Evolutionary conservation across 1,284 basidiomycete genomes (phyloP), one percentile per base, ranked within the genome.

Genomic region (Rhodofomes roseus): DNA sequence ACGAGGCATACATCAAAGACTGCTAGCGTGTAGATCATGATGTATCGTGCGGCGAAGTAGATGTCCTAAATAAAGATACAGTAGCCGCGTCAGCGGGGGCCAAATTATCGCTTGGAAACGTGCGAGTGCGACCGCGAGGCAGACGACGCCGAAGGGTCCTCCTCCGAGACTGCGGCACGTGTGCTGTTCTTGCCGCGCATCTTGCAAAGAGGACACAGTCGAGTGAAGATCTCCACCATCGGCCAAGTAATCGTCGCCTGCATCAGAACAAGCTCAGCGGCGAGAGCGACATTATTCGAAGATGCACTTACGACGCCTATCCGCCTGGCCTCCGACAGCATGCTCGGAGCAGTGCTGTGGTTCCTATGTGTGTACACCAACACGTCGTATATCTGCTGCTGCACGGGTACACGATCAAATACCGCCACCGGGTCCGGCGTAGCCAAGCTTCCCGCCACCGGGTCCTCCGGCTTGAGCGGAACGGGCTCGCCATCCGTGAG

Each of bases 231-330:
- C 70, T 89, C 87, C 7, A 82, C 79, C 84, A 89, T 89, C 5
- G 87, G 85, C 87, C 86, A 89, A 11, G 86, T 89, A 57, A 89
- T 80, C 22, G 77, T 77, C 40, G 84, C 79, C 87, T 89, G 63
- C 37, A 39, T 54, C 55, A 46, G 62, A 31, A 56, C 62, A 54
- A 62, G 62, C 39, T 20, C 48, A 48, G 57, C 57, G 55, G 37
- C 4, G 2, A 44, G 53, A 61, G 60, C 46, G 51, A 55, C 23
- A 25, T 50, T 6, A 18, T 29, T 59, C 16, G 20, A 58, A 54
- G 53, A n/a, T 39, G 31, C 37, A 77, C 85, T 73, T 66, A 89
- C 87, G 61, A 88, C 80, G 61, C 84, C 84, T 20, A 85, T 77
- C 59, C 79, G 75, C 58, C 80, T 76, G 39, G 81, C 74, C 69